Base-by-base conservation (phyloP, 106 monocot genomes). In the Dendrobium catenatum region DNA sequence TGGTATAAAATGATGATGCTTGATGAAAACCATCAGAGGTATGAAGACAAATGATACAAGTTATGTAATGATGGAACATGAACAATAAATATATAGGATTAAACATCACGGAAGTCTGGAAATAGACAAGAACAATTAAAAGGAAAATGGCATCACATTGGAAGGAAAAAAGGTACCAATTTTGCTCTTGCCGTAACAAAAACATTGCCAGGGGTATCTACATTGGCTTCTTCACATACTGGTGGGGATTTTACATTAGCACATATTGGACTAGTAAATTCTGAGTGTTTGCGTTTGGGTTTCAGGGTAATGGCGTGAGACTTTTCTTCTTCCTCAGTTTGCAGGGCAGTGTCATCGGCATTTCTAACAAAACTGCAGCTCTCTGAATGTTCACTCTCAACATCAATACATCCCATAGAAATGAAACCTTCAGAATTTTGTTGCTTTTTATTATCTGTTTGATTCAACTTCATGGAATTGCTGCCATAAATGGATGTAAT, bases 161-260 rank as follows among this genome's bases (percentile, higher is more conserved):
- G 20, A 75, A 41, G 22, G n/a, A 76, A 76, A 26, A 78, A 77
- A 78, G 43, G 40, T 89, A 95, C 98, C 95, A 95, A 77, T 89
- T 95, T 99, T 86, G 83, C 55, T 82, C 86, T 93, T 85, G 98
- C 98, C 73, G 95, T 93, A 9, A 93, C 90, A 84, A 99, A 99
- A 67, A 86, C 87, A 87, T 81, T 84, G 59, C 81, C 75, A 61
- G 78, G 29, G 29, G 18, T 78, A 67, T 91, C 93, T 51, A 17
- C 70, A 73, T 75, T 72, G 10, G 82, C 79, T 83, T 99, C 95
- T 76, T 91, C 91, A 79, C 81, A 91, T 80, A 75, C 73, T 33
- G 87, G 83, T 80, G 92, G 89, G 66, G 83, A 87, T 77, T 86
- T 90, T 46, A 76, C 78, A 79, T 49, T 81, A 81, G 91, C 91